Base-by-base conservation (phyloP, 805 yeast species). In the Nakazawaea ambrosiae region DNA sequence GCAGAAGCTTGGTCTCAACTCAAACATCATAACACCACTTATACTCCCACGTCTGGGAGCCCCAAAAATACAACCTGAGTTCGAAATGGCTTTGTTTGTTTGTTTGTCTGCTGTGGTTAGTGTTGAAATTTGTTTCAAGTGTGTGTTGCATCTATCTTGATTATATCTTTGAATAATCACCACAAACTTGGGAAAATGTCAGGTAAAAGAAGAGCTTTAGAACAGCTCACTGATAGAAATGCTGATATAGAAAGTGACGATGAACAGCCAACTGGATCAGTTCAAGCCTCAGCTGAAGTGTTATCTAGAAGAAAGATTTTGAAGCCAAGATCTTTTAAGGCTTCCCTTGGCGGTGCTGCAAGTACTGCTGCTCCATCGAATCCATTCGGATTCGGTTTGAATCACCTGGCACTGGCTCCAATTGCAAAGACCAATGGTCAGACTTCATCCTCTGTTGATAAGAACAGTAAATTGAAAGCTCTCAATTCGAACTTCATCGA, bases 301-400 rank as follows among this genome's bases (percentile, higher is more conserved):
- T 57, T 87, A 70, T 73, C 87, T 20, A 68, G 61, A 39, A 67
- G 96, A 50, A 81, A 77, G 61, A 82, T 85, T 16, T 22, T 43
- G 26, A 41, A 38, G 19, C 46, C 44, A 17, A 43, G 39, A 32
- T 37, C 42, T 10, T 31, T 33, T 6, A 36, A 29, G 24, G 8
- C 30, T 7, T 10, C 14, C 7, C 12, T 27, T 11, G 5, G 8
- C 18, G 20, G 17, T 7, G 16, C 37, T n/a, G 6, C n/a, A n/a
- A n/a, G n/a, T n/a, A n/a, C n/a, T n/a, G n/a, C n/a, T n/a, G 17
- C 29, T 25, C 16, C 33, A 23, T 24, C 30, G 12, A 7, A 7
- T n/a, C 18, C 6, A 10, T 18, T 6, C 27, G n/a, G n/a, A n/a
- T n/a, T n/a, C n/a, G n/a, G n/a, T n/a, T n/a, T n/a, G n/a, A n/a